These are phyloP conservation scores for Thelephora terrestris DNA, from an alignment of 1,284 basidiomycete species.

Conservation along the genomic window DNA sequence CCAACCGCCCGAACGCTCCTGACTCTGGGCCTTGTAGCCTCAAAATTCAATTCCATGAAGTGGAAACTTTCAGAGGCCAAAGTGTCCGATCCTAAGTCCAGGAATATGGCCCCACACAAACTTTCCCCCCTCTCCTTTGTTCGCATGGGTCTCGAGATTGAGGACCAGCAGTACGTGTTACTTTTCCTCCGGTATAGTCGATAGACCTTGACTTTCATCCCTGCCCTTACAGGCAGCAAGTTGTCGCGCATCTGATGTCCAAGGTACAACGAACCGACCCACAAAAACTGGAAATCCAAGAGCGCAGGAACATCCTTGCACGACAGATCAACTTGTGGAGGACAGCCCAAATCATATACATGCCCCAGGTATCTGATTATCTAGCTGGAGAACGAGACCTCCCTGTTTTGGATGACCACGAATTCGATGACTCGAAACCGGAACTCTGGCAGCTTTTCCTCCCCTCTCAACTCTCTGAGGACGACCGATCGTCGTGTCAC, in stretches of 20 bases:
- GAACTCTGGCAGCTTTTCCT: not conserved
- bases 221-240: not conserved
- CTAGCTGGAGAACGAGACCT: not conserved
- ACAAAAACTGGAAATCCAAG: too few species aligned
- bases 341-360: not conserved
- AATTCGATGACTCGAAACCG: not conserved
- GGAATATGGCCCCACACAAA: not conserved
- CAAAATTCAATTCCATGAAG: too few species aligned
- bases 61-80: not conserved
- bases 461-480: not conserved
- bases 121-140: slow-evolving; percentile 1
- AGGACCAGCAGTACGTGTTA: too few species aligned
- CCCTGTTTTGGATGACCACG: too few species aligned
- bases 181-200: too few species aligned
- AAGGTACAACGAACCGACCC: too few species aligned
- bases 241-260: not conserved
- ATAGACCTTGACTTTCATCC: too few species aligned
- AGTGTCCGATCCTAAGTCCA: not conserved
- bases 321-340: too few species aligned
- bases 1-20: too few species aligned
- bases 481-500: slow-evolving; percentile 11
- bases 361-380: not conserved
- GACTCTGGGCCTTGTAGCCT: not conserved
- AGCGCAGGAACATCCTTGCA: too few species aligned
- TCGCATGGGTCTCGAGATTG: too few species aligned